Base-by-base conservation (phyloP, 495 filamentous ascomycete species). In the Viridothelium virens region DNA sequence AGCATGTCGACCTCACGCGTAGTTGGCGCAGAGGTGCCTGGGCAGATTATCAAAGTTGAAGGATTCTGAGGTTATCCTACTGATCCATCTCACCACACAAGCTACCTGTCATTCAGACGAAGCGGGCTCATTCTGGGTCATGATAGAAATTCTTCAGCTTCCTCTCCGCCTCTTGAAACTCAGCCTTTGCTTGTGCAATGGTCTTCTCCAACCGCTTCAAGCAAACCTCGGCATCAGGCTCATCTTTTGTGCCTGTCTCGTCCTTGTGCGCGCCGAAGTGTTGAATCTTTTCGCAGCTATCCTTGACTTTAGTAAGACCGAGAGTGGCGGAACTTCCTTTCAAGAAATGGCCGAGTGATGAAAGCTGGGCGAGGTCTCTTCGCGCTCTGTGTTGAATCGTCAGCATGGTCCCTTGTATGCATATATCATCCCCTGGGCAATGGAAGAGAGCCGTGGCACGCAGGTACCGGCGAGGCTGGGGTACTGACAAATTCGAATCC, bases 271-370 rank as follows among this genome's bases (percentile, higher is more conserved):
- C 85, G 56, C 95, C 94, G 71, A 86, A 95, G 74, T 97, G 88
- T 76, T 98, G 94, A 70, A 98, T 96, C 81, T 95, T 90, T 77
- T 97, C 93, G 76, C 94, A 98, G 64, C 83, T 86, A 70, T 97
- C 92, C 75, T 91, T 91, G 73, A 98, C 89, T 78, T 96, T 95
- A 70, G 81, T 90, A 47, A 98, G 84, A 33, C 94, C 94, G 62
- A 98, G 85, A 6, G 95, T 97, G 25, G 94, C 94, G 10, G 93
- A 96, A n/a, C 93, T 97, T 47, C 94, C 94, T 77, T 98, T 98
- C 64, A 98, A 80, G 79, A 96, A 98, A 78, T 98, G 94, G 34
- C 94, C 94, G 36, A 96, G 85, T 16, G 80, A 80, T 18, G 92
- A 96, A 16, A 98, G 86, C 65, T 85, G 78, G 2, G 75, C 75